A percentile compares a stretch with the other conserved stretches of the same genome.
These are phyloP conservation scores for Sistotremastrum suecicum DNA, from an alignment of 768 basidiomycete genomes.

Conservation along the genomic window DNA sequence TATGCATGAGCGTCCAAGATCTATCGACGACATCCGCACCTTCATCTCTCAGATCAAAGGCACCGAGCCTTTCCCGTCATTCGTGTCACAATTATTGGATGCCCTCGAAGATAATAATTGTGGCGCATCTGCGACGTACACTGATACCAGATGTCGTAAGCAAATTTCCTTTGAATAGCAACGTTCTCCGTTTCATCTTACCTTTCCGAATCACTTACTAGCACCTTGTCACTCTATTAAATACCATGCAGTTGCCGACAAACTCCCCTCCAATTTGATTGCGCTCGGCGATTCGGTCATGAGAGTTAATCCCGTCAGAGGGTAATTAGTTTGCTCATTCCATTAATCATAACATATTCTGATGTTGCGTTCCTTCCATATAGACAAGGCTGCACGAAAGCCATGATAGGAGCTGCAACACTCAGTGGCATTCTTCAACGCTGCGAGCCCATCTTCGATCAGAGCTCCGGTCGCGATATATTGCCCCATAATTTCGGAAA, in stretches of 20 bases:
- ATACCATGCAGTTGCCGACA: conserved; percentile 6
- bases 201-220: neutral
- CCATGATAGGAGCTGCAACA: conserved; percentile 7
- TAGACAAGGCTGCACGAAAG: conserved; percentile 11
- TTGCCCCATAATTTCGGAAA: conserved; percentile 5
- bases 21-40: conserved; percentile 3
- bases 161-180: neutral
- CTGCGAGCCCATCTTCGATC: neutral
- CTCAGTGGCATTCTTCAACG: conserved; percentile 4
- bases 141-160: conserved; percentile 4
- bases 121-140: neutral
- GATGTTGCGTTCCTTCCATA: neutral
- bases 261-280: conserved; percentile 12
- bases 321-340: conserved; percentile 3
- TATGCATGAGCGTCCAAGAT: conserved; percentile 1
- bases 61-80: conserved; percentile 4
- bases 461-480: neutral
- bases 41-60: neutral
- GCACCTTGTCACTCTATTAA: conserved; percentile 7
- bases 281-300: conserved; percentile 12
- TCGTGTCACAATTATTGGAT: conserved; percentile 6
- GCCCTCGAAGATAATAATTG: conserved; percentile 4
- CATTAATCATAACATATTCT: no score
- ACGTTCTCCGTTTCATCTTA: no score
- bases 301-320: conserved; percentile 11